Conservation (phyloP, 331 rosid genomes). For the Quercus phellos region DNA sequence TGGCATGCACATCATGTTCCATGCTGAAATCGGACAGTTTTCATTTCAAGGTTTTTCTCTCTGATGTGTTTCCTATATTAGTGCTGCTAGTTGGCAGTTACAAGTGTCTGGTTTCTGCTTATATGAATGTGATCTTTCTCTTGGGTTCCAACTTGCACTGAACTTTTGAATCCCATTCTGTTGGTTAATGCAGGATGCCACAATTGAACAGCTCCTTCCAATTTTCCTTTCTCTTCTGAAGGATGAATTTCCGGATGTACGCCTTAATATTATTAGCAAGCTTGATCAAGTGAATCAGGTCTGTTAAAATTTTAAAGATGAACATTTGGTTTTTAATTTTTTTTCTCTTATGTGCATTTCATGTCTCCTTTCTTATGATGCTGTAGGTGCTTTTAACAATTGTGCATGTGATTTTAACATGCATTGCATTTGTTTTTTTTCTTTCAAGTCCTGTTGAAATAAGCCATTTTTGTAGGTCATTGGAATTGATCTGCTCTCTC, state of each 20-base stretch:
- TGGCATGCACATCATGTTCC: too few relatives aligned
- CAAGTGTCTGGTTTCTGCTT: too few relatives aligned
- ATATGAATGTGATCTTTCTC: too few relatives aligned
- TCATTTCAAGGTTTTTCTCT: too few relatives aligned
- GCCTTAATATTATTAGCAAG: slow-evolving; percentile 94
- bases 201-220: slow-evolving; percentile 95
- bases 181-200: slow-evolving; percentile 70
- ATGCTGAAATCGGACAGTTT: too few relatives aligned
- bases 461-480: slow-evolving; percentile 58
- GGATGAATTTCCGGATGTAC: slow-evolving; percentile 99
- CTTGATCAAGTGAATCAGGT: slow-evolving; percentile 99
- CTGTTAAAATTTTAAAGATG: slow-evolving; percentile 13
- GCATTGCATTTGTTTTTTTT: neutral
- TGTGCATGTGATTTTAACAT: too few relatives aligned
- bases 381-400: neutral
- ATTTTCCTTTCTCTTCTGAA: slow-evolving; percentile 90
- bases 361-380: neutral
- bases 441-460: slow-evolving; percentile 17
- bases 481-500: slow-evolving; percentile 90
- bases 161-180: neutral
- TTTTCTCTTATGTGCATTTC: neutral
- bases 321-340: neutral
- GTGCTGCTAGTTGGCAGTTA: too few relatives aligned
- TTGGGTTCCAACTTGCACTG: too few relatives aligned
- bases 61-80: too few relatives aligned